Base-by-base conservation (phyloP, 768 basidiomycete species). In the Saitozyma sp. region DNA sequence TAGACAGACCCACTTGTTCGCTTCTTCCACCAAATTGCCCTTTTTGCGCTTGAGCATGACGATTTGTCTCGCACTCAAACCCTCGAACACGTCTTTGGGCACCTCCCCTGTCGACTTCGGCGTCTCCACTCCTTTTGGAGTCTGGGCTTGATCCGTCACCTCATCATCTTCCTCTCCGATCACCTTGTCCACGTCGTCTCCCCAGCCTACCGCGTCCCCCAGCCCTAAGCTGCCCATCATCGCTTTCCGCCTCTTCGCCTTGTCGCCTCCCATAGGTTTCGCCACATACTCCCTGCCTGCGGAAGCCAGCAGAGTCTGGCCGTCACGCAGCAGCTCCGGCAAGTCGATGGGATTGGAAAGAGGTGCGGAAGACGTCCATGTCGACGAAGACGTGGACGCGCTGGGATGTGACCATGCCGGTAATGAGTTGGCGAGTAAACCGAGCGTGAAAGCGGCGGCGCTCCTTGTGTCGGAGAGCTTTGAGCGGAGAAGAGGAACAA, bases 21-120 rank as follows among this genome's bases (percentile, higher is more conserved):
- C 74, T 55, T 73, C 71, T 50, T 73, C 71, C 1, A 89, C 90
- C 40, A 87, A 82, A 73, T 89, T 90, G 4, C 91, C 93, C 59
- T 94, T 89, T 76, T 98, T 98, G 38, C 96, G 85, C 79, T 99
- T 99, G 40, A 98, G 82, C 52, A 94, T 86, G 76, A 96, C 96
- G 40, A 90, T 86, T 79, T 98, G 95, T 58, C 96, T 87, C 10
- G 92, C 92, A 40, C 93, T 96, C 50, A 98, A 81, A 7, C 84
- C 85, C 8, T 74, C 75, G 54, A 78, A 79, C 14, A 75, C 64
- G 46, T 78, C 72, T 53, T 65, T 60, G 1, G 73, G 62, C n/a
- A 64, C 60, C 37, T 56, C 58, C 11, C 39, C 49, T 17, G 53
- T 39, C 14, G 62, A n/a, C 16, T 20, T 13, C 8, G 57, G 50